Evolutionary conservation across 345 rosid genomes (phyloP), one percentile per base, ranked within the genome.

Genomic region (Euphorbia tirucalli): DNA sequence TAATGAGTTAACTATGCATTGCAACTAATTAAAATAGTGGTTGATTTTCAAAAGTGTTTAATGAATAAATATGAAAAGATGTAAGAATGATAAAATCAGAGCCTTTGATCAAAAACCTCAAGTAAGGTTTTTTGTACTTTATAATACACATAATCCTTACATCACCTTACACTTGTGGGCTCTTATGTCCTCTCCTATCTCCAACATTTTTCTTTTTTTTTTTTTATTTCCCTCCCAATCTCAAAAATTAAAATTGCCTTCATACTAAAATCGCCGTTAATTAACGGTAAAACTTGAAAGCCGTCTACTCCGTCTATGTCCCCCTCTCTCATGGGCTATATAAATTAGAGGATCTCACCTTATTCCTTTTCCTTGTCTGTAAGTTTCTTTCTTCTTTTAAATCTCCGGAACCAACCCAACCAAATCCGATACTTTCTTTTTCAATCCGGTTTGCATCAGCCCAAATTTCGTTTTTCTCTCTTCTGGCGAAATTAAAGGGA

Each of bases 281-380:
- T 7, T 83, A 80, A 88, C 90, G 88, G 80, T 71, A 19, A 46
- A 31, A 24, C 15, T 56, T 74, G 73, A 81, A 84, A 21, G 86
- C 76, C 90, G 93, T 90, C 77, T 73, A 61, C 21, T 18, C 11
- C 41, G 15, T 18, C 16, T n/a, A 3, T 11, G 2, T 21, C 44
- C 16, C 44, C 9, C 9, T 41, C 44, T 11, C 11, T 41, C 5
- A n/a, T 16, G 1, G 24, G 25, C 70, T 83, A 80, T 85, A 84
- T 83, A 88, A 75, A 83, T 79, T 75, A 56, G 54, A 5, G 31
- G 22, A 66, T 58, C 65, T 68, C 11, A 14, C 30, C 59, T 52
- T 73, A 74, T 65, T 78, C 72, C 44, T 79, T 66, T 73, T 83
- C 78, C 74, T 58, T 69, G 82, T 66, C 79, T 77, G 68, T 55